Evolutionary conservation across 176 grass and related monocot species (phyloP), one percentile per base, ranked within the genome.

Genomic region (Calamus simplicifolius): DNA sequence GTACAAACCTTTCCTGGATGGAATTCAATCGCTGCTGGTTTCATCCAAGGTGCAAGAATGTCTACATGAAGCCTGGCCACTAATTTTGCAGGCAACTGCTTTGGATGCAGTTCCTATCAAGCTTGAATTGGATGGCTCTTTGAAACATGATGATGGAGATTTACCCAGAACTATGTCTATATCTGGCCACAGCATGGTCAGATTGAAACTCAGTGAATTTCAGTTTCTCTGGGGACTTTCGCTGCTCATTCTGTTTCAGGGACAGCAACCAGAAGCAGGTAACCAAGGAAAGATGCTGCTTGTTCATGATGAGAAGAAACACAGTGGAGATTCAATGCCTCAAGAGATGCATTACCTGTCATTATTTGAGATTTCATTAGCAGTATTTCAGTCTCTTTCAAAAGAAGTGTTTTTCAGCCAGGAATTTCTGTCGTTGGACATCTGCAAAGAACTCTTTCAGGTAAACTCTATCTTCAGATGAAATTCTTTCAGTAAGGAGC

Each of bases 1-100:
- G 91, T 79, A 97, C 81, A 91, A 85, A 31, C 84, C 87, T 64
- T 97, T 97, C 67, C 84, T 97, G 84, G 93, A 97, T 75, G 93
- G 87, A 8, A 88, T 97, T 74, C 83, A 97, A 66, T 97, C 81
- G 57, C 78, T 74, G 29, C 63, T 97, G 31, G 87, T 97, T 74
- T 97, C 78, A 16, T 82, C 76, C 49, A 88, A 91, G 88, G 87
- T 87, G 55, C 73, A 88, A 48, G 81, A 85, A 58, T 85, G 79
- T 85, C 81, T 97, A 61, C 80, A 90, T 48, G 87, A 88, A 66
- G 70, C 75, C 62, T 97, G 93, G 93, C 58, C 66, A 66, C 77
- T 91, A 63, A 91, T 97, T 77, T 75, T 97, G 66, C 80, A 91
- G 75, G 87, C 93, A 78, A 68, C 67, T 31, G 84, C 67, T 69